Evolutionary conservation across 2,329 filamentous ascomycete species (phyloP).

Genomic region (Harringtonia lauricola): DNA sequence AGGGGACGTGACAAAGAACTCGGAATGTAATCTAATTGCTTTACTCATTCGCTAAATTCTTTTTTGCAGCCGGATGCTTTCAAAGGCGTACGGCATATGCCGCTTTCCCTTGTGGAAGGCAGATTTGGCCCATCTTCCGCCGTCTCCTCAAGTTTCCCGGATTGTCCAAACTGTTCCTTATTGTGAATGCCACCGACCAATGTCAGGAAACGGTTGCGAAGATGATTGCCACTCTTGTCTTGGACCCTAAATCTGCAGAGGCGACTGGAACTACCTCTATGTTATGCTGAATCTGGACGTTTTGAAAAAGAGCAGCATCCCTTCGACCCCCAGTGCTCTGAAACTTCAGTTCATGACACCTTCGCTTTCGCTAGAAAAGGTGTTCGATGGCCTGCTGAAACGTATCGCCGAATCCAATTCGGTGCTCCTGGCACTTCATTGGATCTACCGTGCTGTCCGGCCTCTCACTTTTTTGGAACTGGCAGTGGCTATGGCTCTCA

Average conservation of each 20-base stretch:
- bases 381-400: neutral
- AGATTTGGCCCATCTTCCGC: neutral
- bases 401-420: neutral
- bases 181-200: conserved; percentile 3
- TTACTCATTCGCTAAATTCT: conserved; percentile 4
- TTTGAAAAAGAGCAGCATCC: conserved; percentile 1
- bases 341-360: neutral
- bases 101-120: neutral
- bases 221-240: neutral
- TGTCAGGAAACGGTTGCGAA: neutral
- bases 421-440: conserved; percentile 1
- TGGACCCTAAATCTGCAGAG: conserved; percentile 1
- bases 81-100: no score
- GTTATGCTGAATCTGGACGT: conserved; percentile 2
- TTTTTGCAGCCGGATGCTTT: neutral
- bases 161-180: neutral
- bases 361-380: neutral
- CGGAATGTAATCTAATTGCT: conserved; percentile 1
- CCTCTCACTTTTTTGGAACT: conserved; percentile 2
- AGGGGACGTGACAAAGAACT: conserved; percentile 1
- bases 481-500: conserved; percentile 1
- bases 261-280: neutral
- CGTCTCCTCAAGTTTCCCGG: neutral
- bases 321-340: conserved; percentile 1
- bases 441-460: conserved; percentile 2